These are phyloP conservation scores for Thalassiosira ordinaria DNA, from an alignment of 352 stramenopile species.

Conservation along the genomic window DNA sequence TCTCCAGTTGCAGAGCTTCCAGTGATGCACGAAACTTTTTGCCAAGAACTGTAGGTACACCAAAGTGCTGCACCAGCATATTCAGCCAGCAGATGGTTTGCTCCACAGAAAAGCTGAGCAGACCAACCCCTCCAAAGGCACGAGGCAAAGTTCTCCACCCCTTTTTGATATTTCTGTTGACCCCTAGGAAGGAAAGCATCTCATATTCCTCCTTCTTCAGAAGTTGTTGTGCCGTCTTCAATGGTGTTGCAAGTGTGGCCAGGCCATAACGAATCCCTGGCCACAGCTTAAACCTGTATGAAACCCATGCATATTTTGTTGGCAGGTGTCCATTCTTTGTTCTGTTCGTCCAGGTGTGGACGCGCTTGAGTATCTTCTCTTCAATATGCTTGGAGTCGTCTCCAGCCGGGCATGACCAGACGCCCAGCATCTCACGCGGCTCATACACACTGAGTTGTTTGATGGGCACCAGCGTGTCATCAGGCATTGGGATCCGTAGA, in stretches of 20 bases:
- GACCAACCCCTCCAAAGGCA: conserved; percentile 31
- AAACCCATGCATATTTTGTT: background rate
- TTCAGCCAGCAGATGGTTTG: conserved; percentile 24
- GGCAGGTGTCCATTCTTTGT: conserved; percentile 19
- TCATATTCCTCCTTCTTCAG: background rate
- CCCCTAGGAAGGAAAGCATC: conserved; percentile 22
- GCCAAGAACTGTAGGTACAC: background rate
- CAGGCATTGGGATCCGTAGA: background rate
- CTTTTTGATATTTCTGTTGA: conserved; percentile 29
- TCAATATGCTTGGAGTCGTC: conserved; percentile 2
- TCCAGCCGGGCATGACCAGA: conserved; percentile 4
- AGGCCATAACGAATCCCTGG: conserved; percentile 8
- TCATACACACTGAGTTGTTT: conserved; percentile 16
- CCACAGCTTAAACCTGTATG: conserved; percentile 15
- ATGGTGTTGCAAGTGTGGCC: conserved; percentile 1
- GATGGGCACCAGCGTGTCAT: background rate
- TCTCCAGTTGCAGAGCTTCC: conserved; percentile 8
- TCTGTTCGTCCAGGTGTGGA: background rate
- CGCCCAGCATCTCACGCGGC: conserved; percentile 9
- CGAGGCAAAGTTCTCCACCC: conserved; percentile 16
- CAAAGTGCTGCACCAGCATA: conserved; percentile 39
- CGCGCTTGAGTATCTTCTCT: background rate
- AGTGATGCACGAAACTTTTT: background rate
- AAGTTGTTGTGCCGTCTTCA: background rate
- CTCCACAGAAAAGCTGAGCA: conserved; percentile 17